A percentile compares a stretch with the other conserved stretches of the same genome.
phyloP scores from a whole-genome alignment of 2,329 filamentous ascomycete genomes.

The Phyllosticta ampelicida region DNA sequence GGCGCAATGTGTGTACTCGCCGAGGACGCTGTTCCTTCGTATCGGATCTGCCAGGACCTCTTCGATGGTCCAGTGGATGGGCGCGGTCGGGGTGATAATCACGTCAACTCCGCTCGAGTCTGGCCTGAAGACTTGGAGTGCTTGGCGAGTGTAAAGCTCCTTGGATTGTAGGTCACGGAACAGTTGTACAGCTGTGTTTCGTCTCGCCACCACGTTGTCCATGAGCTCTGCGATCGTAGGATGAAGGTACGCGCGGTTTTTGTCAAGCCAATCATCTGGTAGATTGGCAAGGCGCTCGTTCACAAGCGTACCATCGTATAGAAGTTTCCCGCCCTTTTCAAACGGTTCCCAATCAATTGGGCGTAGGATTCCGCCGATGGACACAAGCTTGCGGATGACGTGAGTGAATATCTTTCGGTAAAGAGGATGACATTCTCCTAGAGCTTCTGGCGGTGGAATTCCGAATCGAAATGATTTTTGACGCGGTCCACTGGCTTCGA shows the following conservation, averaged over 20 bases:
- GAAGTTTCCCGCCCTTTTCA: conserved; percentile 41
- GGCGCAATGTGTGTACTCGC: conserved; percentile 47
- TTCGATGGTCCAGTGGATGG: conserved; percentile 38
- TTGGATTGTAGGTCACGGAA: conserved; percentile 25
- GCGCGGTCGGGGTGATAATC: conserved; percentile 44
- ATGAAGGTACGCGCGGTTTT: conserved; percentile 33
- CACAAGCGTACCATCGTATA: conserved; percentile 49
- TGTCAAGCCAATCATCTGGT: conserved; percentile 21
- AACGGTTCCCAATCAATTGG: conserved; percentile 31
- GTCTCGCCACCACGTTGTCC: conserved; percentile 18
- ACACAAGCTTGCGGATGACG: conserved; percentile 18
- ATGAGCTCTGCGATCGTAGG: conserved; percentile 38
- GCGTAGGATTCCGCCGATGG: conserved; percentile 20
- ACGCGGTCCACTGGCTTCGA: conserved; percentile 25
- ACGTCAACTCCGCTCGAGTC: conserved; percentile 20
- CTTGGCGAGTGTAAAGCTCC: conserved; percentile 21
- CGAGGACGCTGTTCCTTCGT: conserved; percentile 38
- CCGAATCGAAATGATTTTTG: conserved; percentile 37
- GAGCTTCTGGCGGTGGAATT: conserved; percentile 34
- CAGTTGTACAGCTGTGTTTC: conserved; percentile 22
- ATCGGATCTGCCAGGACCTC: conserved; percentile 44
- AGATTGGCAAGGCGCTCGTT: conserved; percentile 41
- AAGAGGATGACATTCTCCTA: conserved; percentile 32
- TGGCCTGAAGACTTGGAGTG: conserved; percentile 21
- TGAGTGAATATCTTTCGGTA: conserved; percentile 29